Evolutionary conservation across 129 eudicot genomes (phyloP).

Genomic region (Sambucus nigra): DNA sequence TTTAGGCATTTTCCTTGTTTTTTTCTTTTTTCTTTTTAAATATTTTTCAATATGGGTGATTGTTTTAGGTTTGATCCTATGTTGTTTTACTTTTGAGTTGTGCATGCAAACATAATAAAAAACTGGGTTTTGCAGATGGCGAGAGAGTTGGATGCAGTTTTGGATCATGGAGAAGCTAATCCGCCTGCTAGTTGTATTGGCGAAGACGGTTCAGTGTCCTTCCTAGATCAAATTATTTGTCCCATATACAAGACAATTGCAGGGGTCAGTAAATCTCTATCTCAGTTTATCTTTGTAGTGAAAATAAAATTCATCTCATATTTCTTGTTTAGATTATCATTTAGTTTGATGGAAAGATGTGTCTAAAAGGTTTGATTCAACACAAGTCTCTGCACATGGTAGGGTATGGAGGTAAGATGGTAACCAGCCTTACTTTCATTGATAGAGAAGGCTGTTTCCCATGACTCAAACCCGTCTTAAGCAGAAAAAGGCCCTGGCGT

Average conservation of each 20-base stretch:
- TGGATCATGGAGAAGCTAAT: slow-evolving; percentile 80
- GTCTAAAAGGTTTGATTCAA: no score
- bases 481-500: no score
- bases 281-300: neutral
- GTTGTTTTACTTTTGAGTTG: neutral
- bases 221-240: slow-evolving; percentile 46
- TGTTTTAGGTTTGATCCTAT: neutral
- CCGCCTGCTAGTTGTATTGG: slow-evolving; percentile 55
- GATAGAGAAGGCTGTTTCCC: no score
- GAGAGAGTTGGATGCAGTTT: slow-evolving; percentile 74
- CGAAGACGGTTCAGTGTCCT: slow-evolving; percentile 58
- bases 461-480: no score
- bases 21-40: neutral
- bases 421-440: neutral
- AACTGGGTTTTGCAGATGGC: slow-evolving; percentile 66
- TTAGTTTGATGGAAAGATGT: neutral
- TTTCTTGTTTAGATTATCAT: neutral
- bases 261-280: slow-evolving; percentile 31
- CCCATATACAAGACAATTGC: slow-evolving; percentile 56
- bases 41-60: neutral
- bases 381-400: no score
- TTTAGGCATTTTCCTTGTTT: neutral
- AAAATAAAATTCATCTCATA: neutral
- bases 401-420: no score
- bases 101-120: neutral